A percentile compares a stretch with the other conserved stretches of the same genome.
phyloP scores from a whole-genome alignment of 805 yeast species.

The Hanseniaspora guilliermondii region DNA sequence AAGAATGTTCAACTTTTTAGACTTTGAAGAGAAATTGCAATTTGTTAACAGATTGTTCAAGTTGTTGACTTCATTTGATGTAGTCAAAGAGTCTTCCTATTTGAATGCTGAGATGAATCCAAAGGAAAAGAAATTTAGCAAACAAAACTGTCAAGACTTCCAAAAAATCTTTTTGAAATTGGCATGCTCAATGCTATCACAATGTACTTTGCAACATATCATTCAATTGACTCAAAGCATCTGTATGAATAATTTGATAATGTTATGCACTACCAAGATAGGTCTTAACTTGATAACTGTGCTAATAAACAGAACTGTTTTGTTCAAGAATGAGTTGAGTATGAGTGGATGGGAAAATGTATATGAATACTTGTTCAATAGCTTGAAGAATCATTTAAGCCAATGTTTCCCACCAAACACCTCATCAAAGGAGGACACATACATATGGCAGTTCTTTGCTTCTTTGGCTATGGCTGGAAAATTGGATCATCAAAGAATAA shows the following conservation, averaged over 20 bases:
- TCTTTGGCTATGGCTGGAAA: constrained; percentile 85
- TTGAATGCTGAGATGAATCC: constrained; percentile 30
- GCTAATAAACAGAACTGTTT: constrained; percentile 81
- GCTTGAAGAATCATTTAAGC: constrained; percentile 64
- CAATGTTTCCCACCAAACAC: constrained; percentile 66
- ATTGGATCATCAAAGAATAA: constrained; percentile 78
- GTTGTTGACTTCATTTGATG: constrained; percentile 65
- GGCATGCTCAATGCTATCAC: constrained; percentile 42
- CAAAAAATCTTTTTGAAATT: constrained; percentile 72
- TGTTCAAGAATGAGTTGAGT: constrained; percentile 64
- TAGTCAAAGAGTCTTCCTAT: constrained; percentile 68
- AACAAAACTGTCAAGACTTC: constrained; percentile 46
- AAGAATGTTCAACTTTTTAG: constrained; percentile 71
- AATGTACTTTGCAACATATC: constrained; percentile 16
- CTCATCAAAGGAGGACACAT: constrained; percentile 30
- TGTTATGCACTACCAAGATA: constrained; percentile 46
- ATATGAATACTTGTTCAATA: constrained; percentile 69
- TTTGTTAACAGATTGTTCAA: constrained; percentile 67
- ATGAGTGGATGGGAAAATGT: constrained; percentile 56
- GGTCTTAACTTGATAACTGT: constrained; percentile 83
- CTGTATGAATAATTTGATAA: constrained; percentile 15
- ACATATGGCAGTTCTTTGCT: constrained; percentile 95
- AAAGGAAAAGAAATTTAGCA: constrained; percentile 41
- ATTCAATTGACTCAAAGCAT: constrained; percentile 11
- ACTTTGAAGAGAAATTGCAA: constrained; percentile 63